Evolutionary conservation across 805 yeast genomes (phyloP), one percentile per base, ranked within the genome.

Genomic region (Dipodascopsis uninucleata): DNA sequence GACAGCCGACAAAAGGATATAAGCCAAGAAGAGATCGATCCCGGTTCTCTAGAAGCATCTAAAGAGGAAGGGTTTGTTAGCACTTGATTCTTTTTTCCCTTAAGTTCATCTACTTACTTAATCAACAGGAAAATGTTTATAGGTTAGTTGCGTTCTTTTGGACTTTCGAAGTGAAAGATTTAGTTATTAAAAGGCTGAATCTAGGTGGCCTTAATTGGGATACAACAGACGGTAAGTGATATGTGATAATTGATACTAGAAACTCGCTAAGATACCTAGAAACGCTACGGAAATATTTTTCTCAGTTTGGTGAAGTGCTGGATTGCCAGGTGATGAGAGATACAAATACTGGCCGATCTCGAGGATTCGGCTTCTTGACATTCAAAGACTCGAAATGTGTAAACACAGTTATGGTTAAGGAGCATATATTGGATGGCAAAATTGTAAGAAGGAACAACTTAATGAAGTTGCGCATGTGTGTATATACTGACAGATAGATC

Each of bases 121-220:
- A 4, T 23, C 20, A 8, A 16, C 39, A 58, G 59, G 25, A 57
- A 57, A 45, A 55, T 57, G 58, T 57, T 57, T 38, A 53, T 57
- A 9, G 53, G 53, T 49, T 7, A 14, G 50, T n/a, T 18, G 16
- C 8, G 9, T 9, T 3, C 12, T 10, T 12, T 33, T 22, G 29
- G 24, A 14, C 4, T 29, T 20, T 6, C 20, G 38, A 4, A 36
- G 24, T 3, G 41, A 4, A 47, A 43, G 7, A 35, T 31, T 12
- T 14, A 21, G 28, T 43, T 34, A 23, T 43, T 40, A 16, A 52
- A 55, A 18, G 59, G 60, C 6, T 57, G 57, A 48, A 56, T 52
- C 39, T 87, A 65, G 98, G 98, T 53, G 98, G 98, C 39, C 78
- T 90, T 58, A 93, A 90, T 61, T 90, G 97, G 97, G 97, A 90